Conservation (phyloP, 371 early-diverging fungal species). For the Choanephora cucurbitarum region DNA sequence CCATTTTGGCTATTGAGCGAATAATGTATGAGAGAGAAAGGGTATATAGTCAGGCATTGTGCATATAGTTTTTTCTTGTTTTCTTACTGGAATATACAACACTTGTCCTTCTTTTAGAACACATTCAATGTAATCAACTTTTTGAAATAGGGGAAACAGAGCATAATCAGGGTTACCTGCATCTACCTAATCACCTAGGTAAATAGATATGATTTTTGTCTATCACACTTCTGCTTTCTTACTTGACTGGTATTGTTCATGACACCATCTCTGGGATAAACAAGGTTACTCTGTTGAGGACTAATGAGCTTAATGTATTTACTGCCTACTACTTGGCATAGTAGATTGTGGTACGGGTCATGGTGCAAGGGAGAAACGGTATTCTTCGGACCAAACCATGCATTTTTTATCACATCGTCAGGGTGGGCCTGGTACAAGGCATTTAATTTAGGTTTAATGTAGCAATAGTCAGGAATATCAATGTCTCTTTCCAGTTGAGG, state of each 20-base stretch:
- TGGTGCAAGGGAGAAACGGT: conserved; percentile 90
- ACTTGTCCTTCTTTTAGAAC: conserved; percentile 80
- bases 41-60: too few relatives aligned
- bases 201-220: neutral
- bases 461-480: conserved; percentile 79
- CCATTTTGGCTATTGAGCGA: conserved; percentile 77
- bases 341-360: conserved; percentile 84
- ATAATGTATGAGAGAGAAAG: neutral
- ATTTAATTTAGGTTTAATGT: conserved; percentile 41
- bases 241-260: conserved; percentile 83
- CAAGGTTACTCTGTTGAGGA: conserved; percentile 54
- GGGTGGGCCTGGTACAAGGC: conserved; percentile 35
- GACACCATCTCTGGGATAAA: conserved; percentile 66
- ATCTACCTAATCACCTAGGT: conserved; percentile 62
- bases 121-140: conserved; percentile 69
- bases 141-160: conserved; percentile 54
- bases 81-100: conserved; percentile 84
- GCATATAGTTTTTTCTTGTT: neutral
- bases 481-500: conserved; percentile 74
- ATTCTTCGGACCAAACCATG: conserved; percentile 89
- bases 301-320: conserved; percentile 80
- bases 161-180: conserved; percentile 62
- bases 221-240: neutral
- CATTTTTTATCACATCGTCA: conserved; percentile 65
- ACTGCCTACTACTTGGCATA: conserved; percentile 85